Evolutionary conservation across 1,284 basidiomycete species (phyloP).

Genomic region (Schizophyllum amplum): DNA sequence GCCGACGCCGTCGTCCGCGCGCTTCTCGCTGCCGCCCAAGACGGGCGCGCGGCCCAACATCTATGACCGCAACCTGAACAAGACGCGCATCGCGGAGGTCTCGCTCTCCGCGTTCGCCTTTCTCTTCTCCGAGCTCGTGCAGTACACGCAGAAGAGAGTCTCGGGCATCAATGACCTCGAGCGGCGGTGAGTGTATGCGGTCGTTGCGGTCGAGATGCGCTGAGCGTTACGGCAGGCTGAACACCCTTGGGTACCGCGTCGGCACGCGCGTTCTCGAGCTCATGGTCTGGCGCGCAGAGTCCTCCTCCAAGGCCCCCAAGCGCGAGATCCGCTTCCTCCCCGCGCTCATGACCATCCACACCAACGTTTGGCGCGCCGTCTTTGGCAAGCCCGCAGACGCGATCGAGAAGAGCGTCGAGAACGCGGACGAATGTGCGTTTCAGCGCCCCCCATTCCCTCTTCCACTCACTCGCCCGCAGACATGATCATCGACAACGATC

Average conservation of each 20-base stretch:
- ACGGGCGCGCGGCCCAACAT: slow-evolving; percentile 58
- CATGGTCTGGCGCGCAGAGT: slow-evolving; percentile 66
- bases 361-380: slow-evolving; percentile 89
- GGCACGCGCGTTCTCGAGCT: slow-evolving; percentile 79
- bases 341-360: slow-evolving; percentile 86
- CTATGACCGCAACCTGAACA: slow-evolving; percentile 81
- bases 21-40: slow-evolving; percentile 59
- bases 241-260: slow-evolving; percentile 85
- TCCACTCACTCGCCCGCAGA: slow-evolving; percentile 41
- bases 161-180: slow-evolving; percentile 94
- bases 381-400: slow-evolving; percentile 93
- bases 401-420: slow-evolving; percentile 92
- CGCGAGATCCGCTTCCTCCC: slow-evolving; percentile 85
- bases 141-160: slow-evolving; percentile 93
- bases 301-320: slow-evolving; percentile 71
- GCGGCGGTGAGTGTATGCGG: slow-evolving; percentile 55
- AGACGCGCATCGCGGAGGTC: slow-evolving; percentile 74
- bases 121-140: slow-evolving; percentile 85
- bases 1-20: slow-evolving; percentile 49
- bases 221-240: slow-evolving; percentile 45
- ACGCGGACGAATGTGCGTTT: slow-evolving; percentile 85
- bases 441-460: slow-evolving; percentile 1
- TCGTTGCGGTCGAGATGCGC: not conserved
- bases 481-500: slow-evolving; percentile 98
- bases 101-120: slow-evolving; percentile 80